Base-by-base conservation (phyloP, 805 yeast species). In the Myxozyma vanderwaltii region DNA sequence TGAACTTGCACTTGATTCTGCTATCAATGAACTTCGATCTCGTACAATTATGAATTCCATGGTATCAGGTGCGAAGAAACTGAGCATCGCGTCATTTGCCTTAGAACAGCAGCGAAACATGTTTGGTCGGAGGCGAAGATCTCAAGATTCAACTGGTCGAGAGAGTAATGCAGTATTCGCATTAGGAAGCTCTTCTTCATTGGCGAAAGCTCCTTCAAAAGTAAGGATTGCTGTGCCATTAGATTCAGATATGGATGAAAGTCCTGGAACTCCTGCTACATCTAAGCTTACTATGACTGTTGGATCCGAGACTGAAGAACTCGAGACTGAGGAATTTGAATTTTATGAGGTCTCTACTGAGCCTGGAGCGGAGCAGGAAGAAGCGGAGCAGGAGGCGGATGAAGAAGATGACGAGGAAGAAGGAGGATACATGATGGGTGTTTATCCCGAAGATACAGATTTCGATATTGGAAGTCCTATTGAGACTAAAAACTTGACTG, bases 1-100 rank as follows among this genome's bases (percentile, higher is more conserved):
- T 33, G 99, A 92, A 69, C 86, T 92, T 72, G 87, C 91, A 0
- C 76, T 92, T 41, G 98, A 92, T 72, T 81, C 80, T 59, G 87
- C 94, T 7, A 90, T 94, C 10, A 78, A 48, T 3, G 65, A 55
- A 26, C 48, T 63, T 24, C 52, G 64, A 24, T 56, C 65, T 21
- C 56, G 64, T 4, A 48, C 63, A 15, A 49, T 58, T 24, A 45
- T 59, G 36, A 44, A 27, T 26, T 58, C 64, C 29, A 54, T 54
- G 46, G 57, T 51, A 5, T 44, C 26, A n/a, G 57, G 58, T 4
- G 46, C 63, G 7, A 46, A 33, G 31, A 51, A 47, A 47, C 4
- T 50, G 15, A 15, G 35, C 29, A 15, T 24, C n/a, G 41, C 56
- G 12, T 46, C 39, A 6, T 19, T 41, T 15, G 17, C 53, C 19